Percentiles rank a stretch among this genome's conserved stretches.
phyloP scores from a whole-genome alignment of 2,329 filamentous ascomycete genomes.

The Aspergillus neoniger region DNA sequence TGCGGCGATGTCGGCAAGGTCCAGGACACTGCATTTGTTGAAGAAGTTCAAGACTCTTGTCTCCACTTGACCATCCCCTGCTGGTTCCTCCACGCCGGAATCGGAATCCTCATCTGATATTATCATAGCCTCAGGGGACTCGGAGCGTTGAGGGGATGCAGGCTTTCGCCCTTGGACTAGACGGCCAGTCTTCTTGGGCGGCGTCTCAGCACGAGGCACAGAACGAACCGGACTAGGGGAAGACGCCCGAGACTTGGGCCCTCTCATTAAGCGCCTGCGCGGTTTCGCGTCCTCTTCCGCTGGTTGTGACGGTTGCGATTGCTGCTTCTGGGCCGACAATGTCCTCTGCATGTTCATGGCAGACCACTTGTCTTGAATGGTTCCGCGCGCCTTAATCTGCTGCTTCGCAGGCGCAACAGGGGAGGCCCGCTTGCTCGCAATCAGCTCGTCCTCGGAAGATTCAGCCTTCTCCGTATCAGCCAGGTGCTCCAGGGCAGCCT shows the following conservation, averaged over 20 bases:
- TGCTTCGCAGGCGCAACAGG: conserved; percentile 48
- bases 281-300: conserved; percentile 33
- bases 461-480: conserved; percentile 37
- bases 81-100: conserved; percentile 41
- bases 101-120: conserved; percentile 50
- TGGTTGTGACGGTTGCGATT: conserved; percentile 16
- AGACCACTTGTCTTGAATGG: conserved; percentile 62
- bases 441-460: conserved; percentile 48
- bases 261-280: conserved; percentile 42
- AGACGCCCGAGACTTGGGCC: conserved; percentile 33
- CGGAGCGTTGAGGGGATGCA: conserved; percentile 33
- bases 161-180: conserved; percentile 54
- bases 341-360: conserved; percentile 46
- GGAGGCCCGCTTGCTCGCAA: conserved; percentile 24
- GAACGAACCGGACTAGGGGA: conserved; percentile 27
- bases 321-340: conserved; percentile 22
- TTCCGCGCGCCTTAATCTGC: conserved; percentile 55
- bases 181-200: conserved; percentile 36
- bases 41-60: conserved; percentile 73
- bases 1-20: conserved; percentile 79
- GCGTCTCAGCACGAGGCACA: conserved; percentile 19
- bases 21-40: conserved; percentile 73
- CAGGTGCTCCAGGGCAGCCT: conserved; percentile 56
- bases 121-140: conserved; percentile 38
- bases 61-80: conserved; percentile 49